Percentiles rank a stretch among this genome's conserved stretches.
Evolutionary conservation across 441 rosid species (phyloP).

Genomic region (Breynia disticha): DNA sequence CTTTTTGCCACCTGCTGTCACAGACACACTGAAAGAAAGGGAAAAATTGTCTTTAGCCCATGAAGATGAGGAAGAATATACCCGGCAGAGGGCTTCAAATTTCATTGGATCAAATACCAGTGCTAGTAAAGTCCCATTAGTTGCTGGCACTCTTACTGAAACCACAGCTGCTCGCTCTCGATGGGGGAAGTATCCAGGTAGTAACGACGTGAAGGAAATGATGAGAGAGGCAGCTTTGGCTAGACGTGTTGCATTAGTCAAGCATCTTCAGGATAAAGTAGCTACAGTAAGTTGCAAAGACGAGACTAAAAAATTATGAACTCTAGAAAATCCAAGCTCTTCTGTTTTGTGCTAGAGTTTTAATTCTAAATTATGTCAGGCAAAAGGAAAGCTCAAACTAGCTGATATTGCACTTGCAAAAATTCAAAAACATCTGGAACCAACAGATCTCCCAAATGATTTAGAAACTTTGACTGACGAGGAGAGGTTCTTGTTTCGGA

Average conservation of each 20-base stretch:
- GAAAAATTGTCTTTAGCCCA: slow-evolving; percentile 38
- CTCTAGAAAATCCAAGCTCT: background rate
- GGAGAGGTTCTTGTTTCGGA: slow-evolving; percentile 72
- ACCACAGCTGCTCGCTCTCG: slow-evolving; percentile 65
- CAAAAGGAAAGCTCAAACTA: slow-evolving; percentile 49
- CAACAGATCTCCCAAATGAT: slow-evolving; percentile 70
- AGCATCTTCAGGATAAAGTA: slow-evolving; percentile 54
- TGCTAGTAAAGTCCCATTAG: slow-evolving; percentile 26
- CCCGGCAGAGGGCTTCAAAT: slow-evolving; percentile 38
- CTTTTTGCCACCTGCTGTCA: slow-evolving; percentile 67
- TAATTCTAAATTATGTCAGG: slow-evolving; percentile 34
- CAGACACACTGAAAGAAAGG: slow-evolving; percentile 52
- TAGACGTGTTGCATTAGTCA: slow-evolving; percentile 42
- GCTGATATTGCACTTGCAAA: slow-evolving; percentile 61
- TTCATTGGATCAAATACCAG: slow-evolving; percentile 23
- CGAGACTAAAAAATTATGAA: background rate
- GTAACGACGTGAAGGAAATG: slow-evolving; percentile 49
- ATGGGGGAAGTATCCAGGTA: slow-evolving; percentile 57
- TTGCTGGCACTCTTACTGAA: slow-evolving; percentile 86
- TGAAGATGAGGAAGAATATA: slow-evolving; percentile 71
- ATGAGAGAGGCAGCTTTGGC: slow-evolving; percentile 42
- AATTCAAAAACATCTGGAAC: slow-evolving; percentile 58
- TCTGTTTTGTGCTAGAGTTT: slow-evolving; percentile 2
- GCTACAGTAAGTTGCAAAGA: slow-evolving; percentile 40
- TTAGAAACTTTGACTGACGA: slow-evolving; percentile 68